These are phyloP conservation scores for Pseudogymnoascus sp. DNA, from an alignment of 2,329 filamentous ascomycete genomes.

Conservation along the genomic window DNA sequence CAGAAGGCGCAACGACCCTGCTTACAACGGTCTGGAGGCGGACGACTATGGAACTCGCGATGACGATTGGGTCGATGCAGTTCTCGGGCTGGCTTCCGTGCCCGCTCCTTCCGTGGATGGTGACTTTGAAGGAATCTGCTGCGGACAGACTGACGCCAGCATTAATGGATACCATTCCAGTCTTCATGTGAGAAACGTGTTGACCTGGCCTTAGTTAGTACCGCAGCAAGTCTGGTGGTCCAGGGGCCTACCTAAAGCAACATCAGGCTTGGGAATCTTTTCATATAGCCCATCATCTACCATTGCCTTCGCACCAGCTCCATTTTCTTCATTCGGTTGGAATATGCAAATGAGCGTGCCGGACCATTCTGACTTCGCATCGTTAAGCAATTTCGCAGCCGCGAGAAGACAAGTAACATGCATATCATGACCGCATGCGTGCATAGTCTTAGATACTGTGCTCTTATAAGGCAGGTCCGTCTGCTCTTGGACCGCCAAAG, in stretches of 20 bases:
- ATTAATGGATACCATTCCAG: background rate
- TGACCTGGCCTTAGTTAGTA: slow-evolving; percentile 28
- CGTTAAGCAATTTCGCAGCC: slow-evolving; percentile 36
- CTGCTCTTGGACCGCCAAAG: background rate
- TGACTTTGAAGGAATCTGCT: slow-evolving; percentile 39
- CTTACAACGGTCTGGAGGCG: slow-evolving; percentile 51
- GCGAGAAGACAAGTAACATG: slow-evolving; percentile 44
- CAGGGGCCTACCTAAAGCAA: slow-evolving; percentile 30
- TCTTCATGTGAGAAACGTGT: slow-evolving; percentile 32
- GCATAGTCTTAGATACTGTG: background rate
- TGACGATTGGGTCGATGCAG: slow-evolving; percentile 48
- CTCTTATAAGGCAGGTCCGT: background rate
- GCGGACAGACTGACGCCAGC: slow-evolving; percentile 31
- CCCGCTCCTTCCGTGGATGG: slow-evolving; percentile 48
- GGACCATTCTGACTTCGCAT: slow-evolving; percentile 36
- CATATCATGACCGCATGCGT: slow-evolving; percentile 44
- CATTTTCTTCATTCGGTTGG: slow-evolving; percentile 51
- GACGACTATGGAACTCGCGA: slow-evolving; percentile 46
- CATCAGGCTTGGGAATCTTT: slow-evolving; percentile 41
- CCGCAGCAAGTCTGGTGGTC: background rate
- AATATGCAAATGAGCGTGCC: slow-evolving; percentile 50
- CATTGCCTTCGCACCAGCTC: slow-evolving; percentile 48
- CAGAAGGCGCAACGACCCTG: slow-evolving; percentile 43
- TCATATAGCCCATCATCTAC: slow-evolving; percentile 47
- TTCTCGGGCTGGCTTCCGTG: slow-evolving; percentile 49